phyloP scores from a whole-genome alignment of 257 asterid species.

The Solanum pinnatisectum region DNA sequence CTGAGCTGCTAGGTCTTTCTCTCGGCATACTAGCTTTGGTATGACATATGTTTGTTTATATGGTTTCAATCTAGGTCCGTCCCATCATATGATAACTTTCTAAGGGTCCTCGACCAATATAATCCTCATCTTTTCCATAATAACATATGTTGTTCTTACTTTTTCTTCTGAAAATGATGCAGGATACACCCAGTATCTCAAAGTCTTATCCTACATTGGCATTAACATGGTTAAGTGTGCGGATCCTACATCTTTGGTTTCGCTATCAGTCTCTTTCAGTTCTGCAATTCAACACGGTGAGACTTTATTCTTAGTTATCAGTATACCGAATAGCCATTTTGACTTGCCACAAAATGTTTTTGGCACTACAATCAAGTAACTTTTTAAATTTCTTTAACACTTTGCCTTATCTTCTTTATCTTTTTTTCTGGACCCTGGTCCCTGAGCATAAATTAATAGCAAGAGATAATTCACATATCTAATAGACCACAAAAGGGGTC shows the following conservation, averaged over 20 bases:
- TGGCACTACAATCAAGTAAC: not conserved
- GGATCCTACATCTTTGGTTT: constrained; percentile 87
- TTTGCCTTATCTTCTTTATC: not conserved
- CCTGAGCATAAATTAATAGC: not conserved
- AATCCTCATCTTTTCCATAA: constrained; percentile 6
- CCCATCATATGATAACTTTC: not conserved
- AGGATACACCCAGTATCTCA: constrained; percentile 73
- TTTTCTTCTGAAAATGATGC: constrained; percentile 17
- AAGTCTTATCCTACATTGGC: constrained; percentile 55
- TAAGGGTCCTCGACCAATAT: not conserved
- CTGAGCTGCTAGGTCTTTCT: constrained; percentile 87
- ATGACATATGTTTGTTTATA: constrained; percentile 8
- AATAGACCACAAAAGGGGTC: not conserved
- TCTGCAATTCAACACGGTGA: constrained; percentile 75
- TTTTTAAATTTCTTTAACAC: not conserved
- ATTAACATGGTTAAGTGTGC: constrained; percentile 64
- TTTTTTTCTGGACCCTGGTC: not conserved
- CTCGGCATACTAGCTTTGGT: constrained; percentile 85
- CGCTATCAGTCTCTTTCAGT: constrained; percentile 86
- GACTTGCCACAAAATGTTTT: not conserved
- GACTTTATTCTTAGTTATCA: not conserved
- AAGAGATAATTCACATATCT: not conserved
- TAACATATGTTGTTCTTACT: not conserved
- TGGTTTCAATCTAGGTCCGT: not conserved
- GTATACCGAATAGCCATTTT: not conserved